These are phyloP conservation scores for Chaetomium tenue DNA, from an alignment of 495 filamentous ascomycete genomes.

Conservation along the genomic window DNA sequence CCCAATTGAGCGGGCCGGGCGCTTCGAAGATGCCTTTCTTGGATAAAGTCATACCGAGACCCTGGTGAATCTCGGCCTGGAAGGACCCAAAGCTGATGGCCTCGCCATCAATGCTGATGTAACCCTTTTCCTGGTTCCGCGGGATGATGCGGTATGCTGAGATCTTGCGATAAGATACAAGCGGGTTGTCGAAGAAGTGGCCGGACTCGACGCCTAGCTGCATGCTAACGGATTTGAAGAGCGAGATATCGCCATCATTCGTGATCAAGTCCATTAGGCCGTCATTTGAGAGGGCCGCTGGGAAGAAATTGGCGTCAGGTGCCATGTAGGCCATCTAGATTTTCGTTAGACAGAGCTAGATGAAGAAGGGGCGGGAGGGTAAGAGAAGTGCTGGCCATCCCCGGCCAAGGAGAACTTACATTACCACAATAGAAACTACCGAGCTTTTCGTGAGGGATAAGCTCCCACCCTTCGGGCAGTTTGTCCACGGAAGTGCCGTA, in stretches of 20 bases:
- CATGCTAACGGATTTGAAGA: constrained; percentile 60
- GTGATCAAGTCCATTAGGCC: constrained; percentile 82
- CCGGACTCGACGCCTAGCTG: constrained; percentile 68
- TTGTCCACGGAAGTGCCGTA: constrained; percentile 78
- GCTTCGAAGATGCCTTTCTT: constrained; percentile 74
- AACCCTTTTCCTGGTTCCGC: constrained; percentile 60
- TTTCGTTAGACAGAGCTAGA: background rate
- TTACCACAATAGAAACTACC: constrained; percentile 96
- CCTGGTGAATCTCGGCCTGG: constrained; percentile 84
- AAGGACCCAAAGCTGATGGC: constrained; percentile 79
- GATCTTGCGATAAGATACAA: constrained; percentile 79
- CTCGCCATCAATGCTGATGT: constrained; percentile 95
- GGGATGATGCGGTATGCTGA: constrained; percentile 80
- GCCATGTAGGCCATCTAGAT: constrained; percentile 83
- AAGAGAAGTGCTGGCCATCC: background rate
- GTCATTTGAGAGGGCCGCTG: constrained; percentile 77
- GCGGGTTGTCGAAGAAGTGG: constrained; percentile 71
- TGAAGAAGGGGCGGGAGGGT: background rate
- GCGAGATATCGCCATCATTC: constrained; percentile 70
- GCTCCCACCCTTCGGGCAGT: constrained; percentile 71
- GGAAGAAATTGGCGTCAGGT: constrained; percentile 83
- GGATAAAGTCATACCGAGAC: constrained; percentile 79
- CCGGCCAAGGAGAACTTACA: constrained; percentile 37
- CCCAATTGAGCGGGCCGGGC: constrained; percentile 54
- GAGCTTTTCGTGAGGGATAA: constrained; percentile 67